A percentile compares a stretch with the other conserved stretches of the same genome.
phyloP scores from a whole-genome alignment of 768 basidiomycete species.

The Boletus barrowsii region DNA sequence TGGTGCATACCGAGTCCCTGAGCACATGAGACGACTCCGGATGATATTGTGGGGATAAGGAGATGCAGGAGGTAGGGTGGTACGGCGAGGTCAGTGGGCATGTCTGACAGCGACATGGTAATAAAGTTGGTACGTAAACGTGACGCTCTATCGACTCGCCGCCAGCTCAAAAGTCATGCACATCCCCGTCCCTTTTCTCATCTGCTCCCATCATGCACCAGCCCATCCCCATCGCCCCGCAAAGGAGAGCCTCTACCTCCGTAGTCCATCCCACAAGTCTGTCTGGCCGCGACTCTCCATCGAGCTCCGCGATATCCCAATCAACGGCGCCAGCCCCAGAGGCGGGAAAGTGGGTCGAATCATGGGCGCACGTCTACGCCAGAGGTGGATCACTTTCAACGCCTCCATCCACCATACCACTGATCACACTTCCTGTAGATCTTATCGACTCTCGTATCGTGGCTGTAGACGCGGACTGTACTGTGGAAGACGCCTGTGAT shows the following conservation, averaged over 20 bases:
- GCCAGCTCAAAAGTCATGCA: too few relatives aligned
- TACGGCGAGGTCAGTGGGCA: constrained; percentile 41
- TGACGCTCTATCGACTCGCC: background rate
- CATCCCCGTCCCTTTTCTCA: too few relatives aligned
- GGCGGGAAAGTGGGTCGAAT: constrained; percentile 51
- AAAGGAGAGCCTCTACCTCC: constrained; percentile 21
- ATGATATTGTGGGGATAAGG: constrained; percentile 39
- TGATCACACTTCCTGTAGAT: constrained; percentile 38
- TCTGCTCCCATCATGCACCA: constrained; percentile 10
- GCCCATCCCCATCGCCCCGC: constrained; percentile 10
- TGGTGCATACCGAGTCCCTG: constrained; percentile 53
- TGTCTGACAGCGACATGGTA: background rate
- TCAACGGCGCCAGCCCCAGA: constrained; percentile 27
- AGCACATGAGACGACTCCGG: constrained; percentile 37
- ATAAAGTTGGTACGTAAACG: constrained; percentile 16
- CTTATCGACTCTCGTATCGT: constrained; percentile 69
- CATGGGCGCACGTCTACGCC: constrained; percentile 55
- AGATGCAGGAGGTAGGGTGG: constrained; percentile 61
- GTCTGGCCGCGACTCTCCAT: constrained; percentile 18
- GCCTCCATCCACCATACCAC: background rate
- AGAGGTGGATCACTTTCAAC: constrained; percentile 44
- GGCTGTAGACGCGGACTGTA: constrained; percentile 62
- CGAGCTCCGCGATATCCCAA: constrained; percentile 6
- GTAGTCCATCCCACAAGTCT: constrained; percentile 10
- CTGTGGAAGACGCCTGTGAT: constrained; percentile 82